Base-by-base conservation (phyloP, 345 rosid species). In the Citrus mangshanensis region DNA sequence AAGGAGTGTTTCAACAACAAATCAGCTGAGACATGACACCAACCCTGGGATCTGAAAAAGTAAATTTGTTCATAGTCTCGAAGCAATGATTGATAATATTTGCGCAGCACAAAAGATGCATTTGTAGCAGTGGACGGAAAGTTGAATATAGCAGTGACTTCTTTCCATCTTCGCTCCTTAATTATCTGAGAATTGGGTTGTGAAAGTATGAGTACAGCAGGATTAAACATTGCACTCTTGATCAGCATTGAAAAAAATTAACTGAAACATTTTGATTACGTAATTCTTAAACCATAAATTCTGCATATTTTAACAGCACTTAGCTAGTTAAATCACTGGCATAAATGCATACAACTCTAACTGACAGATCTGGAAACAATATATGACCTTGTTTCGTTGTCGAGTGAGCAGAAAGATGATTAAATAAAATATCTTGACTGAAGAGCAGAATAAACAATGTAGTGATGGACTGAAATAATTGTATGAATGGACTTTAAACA, bases 111-210 rank as follows among this genome's bases (percentile, higher is more conserved):
- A 70, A 89, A 97, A 12, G 99, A 97, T 21, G 98, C 98, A 73
- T 94, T 97, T 51, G 98, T 97, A 9, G 99, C 99, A 19, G 98
- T 97, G 9, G 98, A 93, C 6, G 99, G 99, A 80, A 97, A 97
- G 81, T 92, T 91, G 79, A 97, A 97, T n/a, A 91, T 85, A 64
- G 98, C 92, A 73, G 98, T 97, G 56, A 97, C 97, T 80, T 97
- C 99, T 79, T 93, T 97, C 99, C 99, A 97, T 85, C 90, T 90
- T 79, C 87, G 89, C 85, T 94, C 98, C 81, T 86, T 85, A 67
- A 94, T 80, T 76, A 94, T 84, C 99, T 96, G 87, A 75, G 68
- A 24, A 56, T 40, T 64, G 80, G 68, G 81, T 40, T 68, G 12
- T 67, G 49, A 54, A 77, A 78, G 13, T 25, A 79, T 46, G 5